Evolutionary conservation across 2,329 filamentous ascomycete species (phyloP), one percentile per base, ranked within the genome.

Genomic region (Didymella lethalis): DNA sequence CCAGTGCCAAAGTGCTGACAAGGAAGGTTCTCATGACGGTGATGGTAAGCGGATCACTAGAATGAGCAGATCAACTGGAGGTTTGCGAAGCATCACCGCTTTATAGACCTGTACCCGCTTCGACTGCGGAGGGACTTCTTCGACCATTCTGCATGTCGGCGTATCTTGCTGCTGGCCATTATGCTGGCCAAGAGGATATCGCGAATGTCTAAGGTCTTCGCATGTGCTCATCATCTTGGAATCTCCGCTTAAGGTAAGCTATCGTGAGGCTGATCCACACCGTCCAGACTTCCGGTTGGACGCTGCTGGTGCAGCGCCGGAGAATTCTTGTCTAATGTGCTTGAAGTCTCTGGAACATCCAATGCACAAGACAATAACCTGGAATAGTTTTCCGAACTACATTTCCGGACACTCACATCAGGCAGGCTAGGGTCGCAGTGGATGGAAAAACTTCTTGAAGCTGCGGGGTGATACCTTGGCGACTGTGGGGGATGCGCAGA

Each of bases 1-100:
- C 49, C 20, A 65, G 50, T 11, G 55, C 55, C 11, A 57, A 25
- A 14, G 20, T 56, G 20, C 49, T 32, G 20, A 60, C 10, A 8
- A 65, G 31, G 16, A 54, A 8, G 34, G 47, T 55, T 20, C 59
- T 65, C 63, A 64, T 64, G 12, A 62, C 62, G 12, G 2, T 47
- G 32, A 40, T 8, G 20, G 12, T 12, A 11, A 18, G 20, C 18
- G 16, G 20, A 16, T 25, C 2, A 11, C 3, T 31, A 8, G 7
- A 18, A 26, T 5, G 2, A 7, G 2, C 12, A 16, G n/a, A n/a
- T 8, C 3, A 44, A 11, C 16, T 7, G 5, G 16, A 28, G 14
- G n/a, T 14, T 20, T 23, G 12, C 23, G 10, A 14, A 36, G 1
- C 2, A 16, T 10, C 18, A 16, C n/a, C 29, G 18, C n/a, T n/a